These are phyloP conservation scores for Tetrapyrgos nigripes DNA, from an alignment of 1,284 basidiomycete species.

Conservation along the genomic window DNA sequence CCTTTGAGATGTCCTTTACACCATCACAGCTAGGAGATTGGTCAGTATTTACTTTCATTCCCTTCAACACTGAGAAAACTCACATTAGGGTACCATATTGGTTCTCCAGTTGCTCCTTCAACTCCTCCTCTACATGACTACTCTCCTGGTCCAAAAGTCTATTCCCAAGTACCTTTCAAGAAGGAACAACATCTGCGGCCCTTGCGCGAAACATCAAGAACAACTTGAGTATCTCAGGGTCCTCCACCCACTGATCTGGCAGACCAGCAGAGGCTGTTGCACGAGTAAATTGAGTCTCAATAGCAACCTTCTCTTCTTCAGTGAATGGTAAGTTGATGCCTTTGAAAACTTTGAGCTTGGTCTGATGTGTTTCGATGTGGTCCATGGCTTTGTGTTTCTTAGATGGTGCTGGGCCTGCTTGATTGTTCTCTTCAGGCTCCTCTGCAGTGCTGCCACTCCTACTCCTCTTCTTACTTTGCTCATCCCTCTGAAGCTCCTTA, in stretches of 20 bases:
- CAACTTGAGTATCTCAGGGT: constrained; percentile 18
- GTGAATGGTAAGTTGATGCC: constrained; percentile 8
- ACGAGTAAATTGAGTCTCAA: constrained; percentile 15
- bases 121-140: not conserved
- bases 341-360: constrained; percentile 1
- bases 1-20: constrained; percentile 14
- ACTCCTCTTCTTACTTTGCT: not conserved
- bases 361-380: constrained; percentile 6
- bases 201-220: constrained; percentile 18
- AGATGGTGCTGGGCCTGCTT: not conserved
- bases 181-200: constrained; percentile 12
- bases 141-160: constrained; percentile 10
- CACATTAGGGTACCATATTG: constrained; percentile 10
- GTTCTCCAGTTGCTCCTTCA: constrained; percentile 9
- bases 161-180: constrained; percentile 10
- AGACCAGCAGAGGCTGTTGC: constrained; percentile 14
- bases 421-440: not conserved
- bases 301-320: not conserved
- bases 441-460: not conserved
- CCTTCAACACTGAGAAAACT: not conserved
- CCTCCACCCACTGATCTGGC: constrained; percentile 6
- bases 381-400: not conserved
- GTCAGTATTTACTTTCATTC: not conserved
- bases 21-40: constrained; percentile 11
- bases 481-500: constrained; percentile 1